Evolutionary conservation across 371 early-diverging fungal genomes (phyloP).

Genomic region (Apophysomyces trapeziformis): DNA sequence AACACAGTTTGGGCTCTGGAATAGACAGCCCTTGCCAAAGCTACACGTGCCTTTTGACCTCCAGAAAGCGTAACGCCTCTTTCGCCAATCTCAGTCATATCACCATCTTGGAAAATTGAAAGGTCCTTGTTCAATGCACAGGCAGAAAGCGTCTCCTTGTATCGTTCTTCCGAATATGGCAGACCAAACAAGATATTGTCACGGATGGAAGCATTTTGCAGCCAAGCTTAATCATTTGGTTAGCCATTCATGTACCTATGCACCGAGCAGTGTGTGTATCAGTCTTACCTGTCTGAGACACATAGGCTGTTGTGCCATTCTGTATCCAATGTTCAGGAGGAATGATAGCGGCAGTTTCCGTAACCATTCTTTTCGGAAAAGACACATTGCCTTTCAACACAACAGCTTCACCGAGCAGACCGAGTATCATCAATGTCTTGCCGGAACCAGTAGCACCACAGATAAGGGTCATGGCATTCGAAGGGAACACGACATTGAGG

Average conservation of each 20-base stretch:
- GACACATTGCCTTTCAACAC: constrained; percentile 36
- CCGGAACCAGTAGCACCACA: constrained; percentile 75
- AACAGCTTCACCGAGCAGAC: constrained; percentile 68
- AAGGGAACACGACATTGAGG: constrained; percentile 52
- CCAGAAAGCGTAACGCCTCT: constrained; percentile 70
- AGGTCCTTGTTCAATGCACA: constrained; percentile 42
- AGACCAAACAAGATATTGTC: constrained; percentile 46
- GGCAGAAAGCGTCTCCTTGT: constrained; percentile 58
- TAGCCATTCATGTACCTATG: background rate
- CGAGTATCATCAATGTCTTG: constrained; percentile 65
- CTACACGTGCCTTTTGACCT: constrained; percentile 57
- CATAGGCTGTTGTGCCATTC: background rate
- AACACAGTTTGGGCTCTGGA: constrained; percentile 61
- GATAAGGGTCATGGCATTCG: constrained; percentile 53
- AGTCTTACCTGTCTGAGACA: background rate
- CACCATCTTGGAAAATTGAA: constrained; percentile 68
- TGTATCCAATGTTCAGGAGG: background rate
- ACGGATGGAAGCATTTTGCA: constrained; percentile 73
- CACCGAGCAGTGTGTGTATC: background rate
- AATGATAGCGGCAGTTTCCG: background rate
- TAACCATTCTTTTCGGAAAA: constrained; percentile 33
- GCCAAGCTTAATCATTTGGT: constrained; percentile 67
- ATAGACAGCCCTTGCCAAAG: constrained; percentile 76
- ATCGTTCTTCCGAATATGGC: constrained; percentile 32
- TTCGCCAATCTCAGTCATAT: constrained; percentile 88